A percentile compares a stretch with the other conserved stretches of the same genome.
Evolutionary conservation across 2,329 filamentous ascomycete genomes (phyloP).

Genomic region (Stylonectria norvegica): DNA sequence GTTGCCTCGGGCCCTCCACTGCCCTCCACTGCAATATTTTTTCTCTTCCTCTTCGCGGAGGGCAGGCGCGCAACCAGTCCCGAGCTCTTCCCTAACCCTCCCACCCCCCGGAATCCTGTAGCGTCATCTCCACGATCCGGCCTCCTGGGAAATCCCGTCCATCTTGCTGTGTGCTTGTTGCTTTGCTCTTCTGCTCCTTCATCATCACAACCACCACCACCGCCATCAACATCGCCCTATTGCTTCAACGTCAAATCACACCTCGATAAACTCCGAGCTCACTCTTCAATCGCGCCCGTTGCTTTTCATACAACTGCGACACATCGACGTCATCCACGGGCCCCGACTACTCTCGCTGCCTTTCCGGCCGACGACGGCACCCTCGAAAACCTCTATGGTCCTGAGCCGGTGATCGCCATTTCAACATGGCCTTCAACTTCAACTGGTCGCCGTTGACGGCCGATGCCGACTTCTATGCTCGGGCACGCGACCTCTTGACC

Average conservation of each 20-base stretch:
- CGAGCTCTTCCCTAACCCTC: slow-evolving; percentile 23
- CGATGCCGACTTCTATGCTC: slow-evolving; percentile 85
- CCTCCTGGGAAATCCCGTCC: slow-evolving; percentile 23
- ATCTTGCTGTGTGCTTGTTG: slow-evolving; percentile 7
- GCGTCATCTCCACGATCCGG: slow-evolving; percentile 30
- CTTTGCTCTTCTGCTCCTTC: slow-evolving; percentile 12
- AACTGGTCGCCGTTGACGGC: slow-evolving; percentile 99
- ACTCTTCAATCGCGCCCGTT: slow-evolving; percentile 11
- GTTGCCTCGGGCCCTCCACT: slow-evolving; percentile 16
- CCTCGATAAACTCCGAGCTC: slow-evolving; percentile 11
- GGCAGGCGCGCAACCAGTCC: slow-evolving; percentile 13
- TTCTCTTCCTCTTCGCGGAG: too few species aligned
- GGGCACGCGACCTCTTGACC: slow-evolving; percentile 90
- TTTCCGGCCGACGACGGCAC: slow-evolving; percentile 21
- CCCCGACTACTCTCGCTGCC: not conserved
- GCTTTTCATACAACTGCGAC: slow-evolving; percentile 2
- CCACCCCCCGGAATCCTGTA: slow-evolving; percentile 23
- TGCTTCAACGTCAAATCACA: slow-evolving; percentile 9
- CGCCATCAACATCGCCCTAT: slow-evolving; percentile 2
- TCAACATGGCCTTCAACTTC: slow-evolving; percentile 98
- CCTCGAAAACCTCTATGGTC: slow-evolving; percentile 31
- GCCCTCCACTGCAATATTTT: too few species aligned
- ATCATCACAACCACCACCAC: slow-evolving; percentile 10
- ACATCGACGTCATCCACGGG: too few species aligned
- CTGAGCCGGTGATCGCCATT: slow-evolving; percentile 40